Evolutionary conservation across 306 rosid genomes (phyloP).

Genomic region (Arachis hypogaea): DNA sequence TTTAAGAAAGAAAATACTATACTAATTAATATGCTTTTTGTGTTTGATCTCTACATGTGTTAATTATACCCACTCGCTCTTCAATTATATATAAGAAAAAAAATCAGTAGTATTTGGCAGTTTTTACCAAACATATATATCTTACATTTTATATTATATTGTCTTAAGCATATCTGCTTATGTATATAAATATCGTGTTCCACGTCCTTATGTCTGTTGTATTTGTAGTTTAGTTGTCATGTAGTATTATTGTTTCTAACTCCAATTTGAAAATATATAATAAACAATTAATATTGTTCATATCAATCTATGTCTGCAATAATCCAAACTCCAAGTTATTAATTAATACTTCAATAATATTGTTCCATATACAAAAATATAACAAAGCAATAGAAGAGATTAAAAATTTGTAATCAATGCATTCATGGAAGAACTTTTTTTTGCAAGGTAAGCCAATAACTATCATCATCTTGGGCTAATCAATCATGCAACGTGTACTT

Average conservation of each 20-base stretch:
- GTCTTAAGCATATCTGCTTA: background rate
- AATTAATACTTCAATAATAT: background rate
- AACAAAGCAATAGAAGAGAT: background rate
- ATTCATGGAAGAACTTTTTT: constrained; percentile 12
- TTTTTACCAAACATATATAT: background rate
- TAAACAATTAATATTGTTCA: background rate
- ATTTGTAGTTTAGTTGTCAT: background rate
- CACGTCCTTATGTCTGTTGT: constrained; percentile 17
- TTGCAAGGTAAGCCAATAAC: background rate
- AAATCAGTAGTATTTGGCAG: background rate
- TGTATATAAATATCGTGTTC: constrained; percentile 8
- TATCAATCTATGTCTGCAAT: background rate
- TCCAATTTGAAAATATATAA: constrained; percentile 24
- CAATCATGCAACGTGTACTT: constrained; percentile 13
- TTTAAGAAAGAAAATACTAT: background rate
- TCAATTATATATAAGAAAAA: background rate
- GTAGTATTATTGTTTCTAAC: constrained; percentile 6
- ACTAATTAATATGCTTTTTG: background rate
- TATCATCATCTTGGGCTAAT: background rate
- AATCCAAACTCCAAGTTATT: too few relatives aligned
- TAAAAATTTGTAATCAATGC: background rate
- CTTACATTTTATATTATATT: too few relatives aligned
- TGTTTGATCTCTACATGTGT: background rate
- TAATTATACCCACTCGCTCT: background rate
- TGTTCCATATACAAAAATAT: background rate